Evolutionary conservation across 306 rosid genomes (phyloP), one percentile per base, ranked within the genome.

Genomic region (Prosopis cineraria): DNA sequence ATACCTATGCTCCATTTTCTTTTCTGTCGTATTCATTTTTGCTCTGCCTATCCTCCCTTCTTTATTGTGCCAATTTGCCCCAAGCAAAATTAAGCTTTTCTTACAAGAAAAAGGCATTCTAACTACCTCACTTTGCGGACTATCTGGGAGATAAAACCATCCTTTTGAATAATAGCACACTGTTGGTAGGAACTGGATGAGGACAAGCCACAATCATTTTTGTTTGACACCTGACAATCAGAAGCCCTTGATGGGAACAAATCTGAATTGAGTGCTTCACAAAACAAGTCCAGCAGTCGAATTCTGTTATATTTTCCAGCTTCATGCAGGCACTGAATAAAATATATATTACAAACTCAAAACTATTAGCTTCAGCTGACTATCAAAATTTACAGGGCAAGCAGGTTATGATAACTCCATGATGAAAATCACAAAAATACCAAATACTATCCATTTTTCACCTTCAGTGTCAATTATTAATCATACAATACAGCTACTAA

Each of bases 311-410:
- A 82, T 80, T 91, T 95, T 83, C 93, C 97, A 50, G 92, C 98
- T 87, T 92, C 93, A 72, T 84, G 85, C 55, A 95, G 91, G 87
- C 98, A 95, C 98, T 95, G 92, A 79, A 56, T 37, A 58, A 72
- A 78, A 72, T 39, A 36, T 59, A 62, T 45, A 48, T 56, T 72
- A 73, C 73, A 48, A 79, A 73, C 78, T 68, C 72, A 80, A 85
- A 14, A 39, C 66, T 31, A 65, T 56, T 39, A 67, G 25, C 50
- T 19, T 39, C 63, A 68, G 43, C 70, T 62, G 72, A 84, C 63
- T 70, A 63, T 31, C 55, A 72, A 48, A 82, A 52, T 77, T 72
- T 36, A 72, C 39, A 13, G 9, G 65, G 34, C 68, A 31, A 71
- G 41, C 3, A 29, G 64, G 31, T 36, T 50, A 60, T 7, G 37